Evolutionary conservation across 352 stramenopile genomes (phyloP).

Genomic region (Phytophthora pistaciae): DNA sequence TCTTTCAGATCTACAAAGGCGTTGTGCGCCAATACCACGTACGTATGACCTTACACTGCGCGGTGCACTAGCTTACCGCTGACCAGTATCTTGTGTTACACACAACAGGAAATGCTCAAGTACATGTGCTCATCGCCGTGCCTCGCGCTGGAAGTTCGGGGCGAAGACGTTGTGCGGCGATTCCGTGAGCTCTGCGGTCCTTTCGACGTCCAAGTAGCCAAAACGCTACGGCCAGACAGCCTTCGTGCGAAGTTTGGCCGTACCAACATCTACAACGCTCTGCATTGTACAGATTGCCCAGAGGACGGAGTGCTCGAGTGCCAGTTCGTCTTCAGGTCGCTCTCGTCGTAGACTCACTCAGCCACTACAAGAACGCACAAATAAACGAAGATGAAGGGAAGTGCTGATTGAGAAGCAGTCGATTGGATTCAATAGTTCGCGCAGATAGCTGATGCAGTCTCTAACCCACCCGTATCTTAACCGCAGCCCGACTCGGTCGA

Average conservation of each 20-base stretch:
- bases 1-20: constrained; percentile 91
- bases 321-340: constrained; percentile 88
- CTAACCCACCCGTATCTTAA: constrained; percentile 40
- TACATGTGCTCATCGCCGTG: constrained; percentile 91
- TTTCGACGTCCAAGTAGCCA: constrained; percentile 92
- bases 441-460: constrained; percentile 6
- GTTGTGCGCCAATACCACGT: constrained; percentile 80
- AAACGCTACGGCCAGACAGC: constrained; percentile 81
- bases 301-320: constrained; percentile 93
- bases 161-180: constrained; percentile 75
- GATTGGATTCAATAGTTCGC: constrained; percentile 24
- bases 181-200: constrained; percentile 91
- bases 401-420: neutral
- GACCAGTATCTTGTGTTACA: neutral
- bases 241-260: constrained; percentile 91
- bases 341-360: constrained; percentile 29
- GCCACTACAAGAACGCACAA: neutral
- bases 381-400: constrained; percentile 6
- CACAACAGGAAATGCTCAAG: constrained; percentile 83
- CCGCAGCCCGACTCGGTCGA: constrained; percentile 87
- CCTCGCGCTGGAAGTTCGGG: constrained; percentile 91
- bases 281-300: constrained; percentile 94
- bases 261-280: constrained; percentile 86
- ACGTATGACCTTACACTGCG: constrained; percentile 10
- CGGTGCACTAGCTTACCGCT: neutral